These are phyloP conservation scores for Phylloporus arenicola DNA, from an alignment of 768 basidiomycete genomes.

Conservation along the genomic window DNA sequence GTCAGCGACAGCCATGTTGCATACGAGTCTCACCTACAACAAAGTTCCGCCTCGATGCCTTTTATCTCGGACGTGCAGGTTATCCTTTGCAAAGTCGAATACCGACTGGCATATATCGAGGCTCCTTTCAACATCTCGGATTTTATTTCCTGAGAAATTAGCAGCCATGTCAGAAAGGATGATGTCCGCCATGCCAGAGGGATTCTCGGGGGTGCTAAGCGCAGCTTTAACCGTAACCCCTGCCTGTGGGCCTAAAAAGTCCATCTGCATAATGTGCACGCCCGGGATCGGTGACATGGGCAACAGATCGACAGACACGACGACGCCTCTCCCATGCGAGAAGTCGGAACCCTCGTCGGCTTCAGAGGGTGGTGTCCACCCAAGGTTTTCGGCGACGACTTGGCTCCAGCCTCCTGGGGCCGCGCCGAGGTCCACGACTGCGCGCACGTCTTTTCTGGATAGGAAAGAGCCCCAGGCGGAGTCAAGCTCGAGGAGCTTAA, in stretches of 20 bases:
- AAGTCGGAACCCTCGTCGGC: not conserved
- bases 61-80: slow-evolving; percentile 47
- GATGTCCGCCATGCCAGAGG: slow-evolving; percentile 57
- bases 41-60: slow-evolving; percentile 38
- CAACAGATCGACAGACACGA: slow-evolving; percentile 81
- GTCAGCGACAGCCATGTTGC: not conserved
- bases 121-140: slow-evolving; percentile 60
- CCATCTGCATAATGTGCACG: slow-evolving; percentile 66
- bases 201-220: slow-evolving; percentile 28
- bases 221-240: slow-evolving; percentile 40
- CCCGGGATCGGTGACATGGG: slow-evolving; percentile 67
- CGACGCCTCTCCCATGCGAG: slow-evolving; percentile 25
- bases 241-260: slow-evolving; percentile 64
- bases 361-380: slow-evolving; percentile 34
- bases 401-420: slow-evolving; percentile 96
- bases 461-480: slow-evolving; percentile 50
- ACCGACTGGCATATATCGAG: slow-evolving; percentile 74
- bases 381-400: slow-evolving; percentile 63
- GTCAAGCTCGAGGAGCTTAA: slow-evolving; percentile 84
- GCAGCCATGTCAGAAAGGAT: slow-evolving; percentile 90
- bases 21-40: slow-evolving; percentile 38
- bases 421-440: slow-evolving; percentile 83
- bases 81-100: slow-evolving; percentile 54
- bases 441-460: slow-evolving; percentile 43
- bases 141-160: slow-evolving; percentile 68